These are phyloP conservation scores for Spergularia marina DNA, from an alignment of 148 eudicot species.

Conservation along the genomic window DNA sequence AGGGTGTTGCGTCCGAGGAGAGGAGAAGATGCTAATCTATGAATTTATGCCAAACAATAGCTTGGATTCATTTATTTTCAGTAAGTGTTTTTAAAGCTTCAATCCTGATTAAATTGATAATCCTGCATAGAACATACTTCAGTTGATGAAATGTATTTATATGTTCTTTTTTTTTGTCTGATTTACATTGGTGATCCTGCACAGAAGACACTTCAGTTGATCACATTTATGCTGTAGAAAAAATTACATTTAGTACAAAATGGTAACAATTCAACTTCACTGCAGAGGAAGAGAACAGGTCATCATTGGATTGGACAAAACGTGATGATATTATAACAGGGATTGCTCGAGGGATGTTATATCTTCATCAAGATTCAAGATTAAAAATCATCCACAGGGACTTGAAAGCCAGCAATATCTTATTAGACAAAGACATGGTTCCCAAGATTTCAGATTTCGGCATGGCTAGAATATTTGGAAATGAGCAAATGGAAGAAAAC, in stretches of 20 bases:
- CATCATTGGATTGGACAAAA: constrained; percentile 40
- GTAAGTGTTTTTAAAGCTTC: constrained; percentile 24
- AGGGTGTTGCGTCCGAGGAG: constrained; percentile 47
- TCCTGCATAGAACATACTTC: not conserved
- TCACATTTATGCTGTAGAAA: not conserved
- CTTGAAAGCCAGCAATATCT: constrained; percentile 53
- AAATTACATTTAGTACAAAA: no score
- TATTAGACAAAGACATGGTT: constrained; percentile 47
- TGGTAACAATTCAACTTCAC: not conserved
- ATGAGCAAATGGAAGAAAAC: constrained; percentile 43
- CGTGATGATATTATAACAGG: constrained; percentile 45
- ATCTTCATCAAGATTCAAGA: constrained; percentile 65
- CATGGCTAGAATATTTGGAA: constrained; percentile 49
- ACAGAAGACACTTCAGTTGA: not conserved
- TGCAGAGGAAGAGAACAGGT: constrained; percentile 38
- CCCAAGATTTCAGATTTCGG: constrained; percentile 68
- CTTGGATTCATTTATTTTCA: constrained; percentile 53
- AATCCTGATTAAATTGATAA: not conserved
- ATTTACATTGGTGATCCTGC: no score
- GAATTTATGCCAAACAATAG: constrained; percentile 58
- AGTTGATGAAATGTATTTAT: no score
- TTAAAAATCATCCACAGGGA: constrained; percentile 61
- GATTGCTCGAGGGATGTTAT: constrained; percentile 56
- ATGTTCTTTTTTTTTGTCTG: no score
- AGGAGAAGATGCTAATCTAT: constrained; percentile 54